Evolutionary conservation across 1,284 basidiomycete species (phyloP), one percentile per base, ranked within the genome.

Genomic region (Sporisorium graminicola): DNA sequence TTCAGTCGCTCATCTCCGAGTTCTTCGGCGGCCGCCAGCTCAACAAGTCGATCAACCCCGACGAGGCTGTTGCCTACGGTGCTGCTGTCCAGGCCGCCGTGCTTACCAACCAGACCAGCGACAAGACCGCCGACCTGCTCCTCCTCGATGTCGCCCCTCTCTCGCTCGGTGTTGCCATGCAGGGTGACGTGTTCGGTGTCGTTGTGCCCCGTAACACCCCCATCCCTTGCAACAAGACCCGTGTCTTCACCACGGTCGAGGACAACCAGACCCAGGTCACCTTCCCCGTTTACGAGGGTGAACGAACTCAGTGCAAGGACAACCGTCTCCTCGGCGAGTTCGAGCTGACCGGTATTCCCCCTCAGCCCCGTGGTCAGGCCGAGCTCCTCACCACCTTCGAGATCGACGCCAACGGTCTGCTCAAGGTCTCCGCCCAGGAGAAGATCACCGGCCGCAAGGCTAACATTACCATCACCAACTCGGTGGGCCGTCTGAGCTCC

Each of bases 1-100:
- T 99, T 83, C 96, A 98, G 89, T 91, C 94, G 31, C 92, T 99
- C 73, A 95, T 99, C 69, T 98, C 95, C 75, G 96, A 99, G 87
- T 94, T 92, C 91, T 99, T 99, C 87, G 93, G 92, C 87, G 95
- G 94, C 74, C 94, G 95, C 86, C 93, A 96, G 87, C 89, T 97
- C 86, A 99, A 98, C 93, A 98, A 98, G 91, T 95, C 93, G 58
- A 87, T 87, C 85, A 88, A 88, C 87, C 87, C 87, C 71, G 87
- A 87, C 73, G 87, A 88, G 85, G 87, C 87, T 72, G 87, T 88
- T 61, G 87, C 87, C 53, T 87, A 66, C 82, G 84, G 84, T 81
- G 84, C 84, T 65, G 83, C 84, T 31, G 83, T 85, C 73, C 84
- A 85, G 78, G 84, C 82, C 63, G 84, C 83, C 60, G 84, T 85